Conservation (phyloP, 495 filamentous ascomycete genomes). For the Tuber calosporum region DNA sequence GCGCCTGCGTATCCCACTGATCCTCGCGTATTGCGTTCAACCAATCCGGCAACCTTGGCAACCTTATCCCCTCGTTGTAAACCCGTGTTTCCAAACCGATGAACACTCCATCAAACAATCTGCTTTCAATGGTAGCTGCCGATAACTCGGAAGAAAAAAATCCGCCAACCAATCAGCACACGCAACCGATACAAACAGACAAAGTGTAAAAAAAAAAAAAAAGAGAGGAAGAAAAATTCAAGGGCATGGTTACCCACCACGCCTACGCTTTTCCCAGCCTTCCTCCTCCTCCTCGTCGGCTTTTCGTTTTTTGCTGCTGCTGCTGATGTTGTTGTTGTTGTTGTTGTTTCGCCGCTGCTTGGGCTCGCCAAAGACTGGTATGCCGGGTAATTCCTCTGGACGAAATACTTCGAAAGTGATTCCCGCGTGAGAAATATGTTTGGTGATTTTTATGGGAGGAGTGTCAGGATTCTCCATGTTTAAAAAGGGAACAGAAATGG, state of each 20-base stretch:
- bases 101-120: constrained; percentile 21
- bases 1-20: constrained; percentile 26
- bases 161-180: not conserved
- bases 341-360: not conserved
- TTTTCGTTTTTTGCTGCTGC: constrained; percentile 9
- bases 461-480: not conserved
- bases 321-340: not conserved
- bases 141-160: not conserved
- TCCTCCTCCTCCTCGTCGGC: constrained; percentile 20
- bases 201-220: not conserved
- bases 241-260: not conserved
- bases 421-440: constrained; percentile 10
- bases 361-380: constrained; percentile 30
- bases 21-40: constrained; percentile 32
- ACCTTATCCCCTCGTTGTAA: constrained; percentile 17
- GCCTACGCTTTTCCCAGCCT: constrained; percentile 15
- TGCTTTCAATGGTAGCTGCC: constrained; percentile 21
- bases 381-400: constrained; percentile 22
- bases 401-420: constrained; percentile 25
- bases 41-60: constrained; percentile 30
- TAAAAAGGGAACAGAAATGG: not conserved
- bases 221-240: not conserved
- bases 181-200: not conserved
- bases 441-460: not conserved
- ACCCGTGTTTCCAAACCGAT: constrained; percentile 17